Evolutionary conservation across 164 flowering plant species (phyloP), one percentile per base, ranked within the genome.

Genomic region (Tetrastigma voinierianum): DNA sequence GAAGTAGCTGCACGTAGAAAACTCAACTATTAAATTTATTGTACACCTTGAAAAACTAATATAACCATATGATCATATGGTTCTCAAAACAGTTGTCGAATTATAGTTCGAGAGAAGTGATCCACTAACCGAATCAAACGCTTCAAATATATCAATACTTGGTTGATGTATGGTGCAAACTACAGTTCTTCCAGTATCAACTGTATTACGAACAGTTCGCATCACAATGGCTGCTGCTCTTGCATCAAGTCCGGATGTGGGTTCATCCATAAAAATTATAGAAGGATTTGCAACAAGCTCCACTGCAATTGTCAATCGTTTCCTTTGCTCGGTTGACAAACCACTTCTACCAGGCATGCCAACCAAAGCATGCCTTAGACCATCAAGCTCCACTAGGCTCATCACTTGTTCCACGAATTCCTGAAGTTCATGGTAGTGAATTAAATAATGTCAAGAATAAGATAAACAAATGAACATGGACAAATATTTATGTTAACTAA

Each of bases 121-220:
- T 19, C 11, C n/a, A 57, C n/a, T n/a, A 56, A 88, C 98, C 95
- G 90, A 97, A 72, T 94, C 97, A 82, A 94, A 94, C 62, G 98
- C 90, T 85, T 94, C 97, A 78, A 91, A 94, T 63, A 90, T 94
- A 55, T 91, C 97, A 68, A 91, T 94, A 63, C 96, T 91, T 23
- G 98, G 98, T 70, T 94, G 98, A n/a, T 94, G 98, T 53, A 94
- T 91, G 66, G 98, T 94, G 83, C 98, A 94, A 55, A 94, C 98
- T 20, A 94, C 97, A 0, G 97, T n/a, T 77, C 98, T 84, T 66
- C 98, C 96, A 6, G 97, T 94, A 65, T 94, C 96, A 68, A 91
- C 98, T 60, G 96, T 94, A 68, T 94, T 94, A 56, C 98, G 87
- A 59, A 94, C 96, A 63, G 97, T 81, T 68, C 98, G n/a, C n/a